Percentiles rank a stretch among this genome's conserved stretches.
These are phyloP conservation scores for Diaporthe sp. DNA, from an alignment of 2,329 filamentous ascomycete genomes.

Conservation along the genomic window DNA sequence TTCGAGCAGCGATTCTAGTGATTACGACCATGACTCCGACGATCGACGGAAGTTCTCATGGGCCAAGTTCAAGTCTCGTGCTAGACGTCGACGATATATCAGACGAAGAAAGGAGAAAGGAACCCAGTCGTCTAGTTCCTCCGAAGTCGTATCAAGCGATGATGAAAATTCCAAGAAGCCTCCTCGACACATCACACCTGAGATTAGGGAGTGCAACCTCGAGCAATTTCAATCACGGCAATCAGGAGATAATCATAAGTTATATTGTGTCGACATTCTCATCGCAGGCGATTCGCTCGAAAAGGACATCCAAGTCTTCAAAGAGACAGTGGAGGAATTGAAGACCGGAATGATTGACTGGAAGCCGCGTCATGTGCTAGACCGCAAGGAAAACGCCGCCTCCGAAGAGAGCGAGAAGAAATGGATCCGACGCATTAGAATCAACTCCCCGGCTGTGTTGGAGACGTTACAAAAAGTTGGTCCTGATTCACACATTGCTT, in stretches of 20 bases:
- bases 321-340: accelerated
- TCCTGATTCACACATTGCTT: too few relatives aligned
- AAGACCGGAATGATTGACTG: neutral
- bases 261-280: neutral
- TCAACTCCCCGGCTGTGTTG: slow-evolving; percentile 4
- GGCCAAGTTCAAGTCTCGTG: neutral
- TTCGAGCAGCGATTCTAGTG: accelerated
- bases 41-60: neutral
- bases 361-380: neutral
- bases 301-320: neutral
- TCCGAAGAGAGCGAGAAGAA: neutral
- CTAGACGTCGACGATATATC: neutral
- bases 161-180: too few relatives aligned
- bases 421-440: slow-evolving; percentile 1
- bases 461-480: neutral
- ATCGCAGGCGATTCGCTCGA: neutral
- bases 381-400: too few relatives aligned
- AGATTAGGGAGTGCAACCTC: neutral
- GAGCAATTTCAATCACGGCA: neutral
- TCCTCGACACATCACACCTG: neutral
- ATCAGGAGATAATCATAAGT: neutral
- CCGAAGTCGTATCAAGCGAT: too few relatives aligned
- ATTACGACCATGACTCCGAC: neutral
- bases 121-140: too few relatives aligned
- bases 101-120: accelerated